Evolutionary conservation across 2,329 filamentous ascomycete genomes (phyloP).

Genomic region (Dothideomycetes sp.): DNA sequence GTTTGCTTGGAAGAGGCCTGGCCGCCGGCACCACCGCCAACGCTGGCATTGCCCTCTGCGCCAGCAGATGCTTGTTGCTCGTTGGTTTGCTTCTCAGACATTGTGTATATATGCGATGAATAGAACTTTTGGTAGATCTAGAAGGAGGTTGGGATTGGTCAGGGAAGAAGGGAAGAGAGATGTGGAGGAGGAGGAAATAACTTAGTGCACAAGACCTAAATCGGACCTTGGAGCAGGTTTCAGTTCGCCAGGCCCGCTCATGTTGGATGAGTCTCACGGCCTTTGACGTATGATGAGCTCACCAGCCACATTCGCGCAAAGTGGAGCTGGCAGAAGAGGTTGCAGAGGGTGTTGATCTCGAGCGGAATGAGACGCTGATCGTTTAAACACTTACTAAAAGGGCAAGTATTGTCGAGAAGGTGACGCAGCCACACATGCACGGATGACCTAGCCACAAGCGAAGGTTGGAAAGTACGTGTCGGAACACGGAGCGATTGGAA

Average conservation of each 20-base stretch:
- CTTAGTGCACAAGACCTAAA: not conserved
- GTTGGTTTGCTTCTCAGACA: constrained; percentile 13
- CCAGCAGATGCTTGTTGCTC: constrained; percentile 10
- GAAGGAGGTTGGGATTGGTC: not conserved
- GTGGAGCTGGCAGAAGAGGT: constrained; percentile 5
- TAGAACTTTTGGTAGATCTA: constrained; percentile 12
- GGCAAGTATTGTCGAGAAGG: no score
- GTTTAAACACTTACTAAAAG: no score
- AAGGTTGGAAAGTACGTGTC: no score
- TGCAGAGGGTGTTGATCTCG: constrained; percentile 7
- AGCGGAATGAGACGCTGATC: constrained; percentile 1
- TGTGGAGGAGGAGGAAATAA: constrained; percentile 1
- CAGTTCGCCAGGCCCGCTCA: constrained; percentile 6
- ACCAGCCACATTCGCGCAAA: constrained; percentile 8
- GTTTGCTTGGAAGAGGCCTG: constrained; percentile 8
- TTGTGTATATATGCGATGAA: constrained; percentile 7
- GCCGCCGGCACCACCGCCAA: constrained; percentile 8
- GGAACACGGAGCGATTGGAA: no score
- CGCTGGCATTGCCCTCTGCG: constrained; percentile 9
- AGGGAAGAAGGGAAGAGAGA: constrained; percentile 1
- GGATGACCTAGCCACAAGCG: no score
- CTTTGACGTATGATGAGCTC: constrained; percentile 9
- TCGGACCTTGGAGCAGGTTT: constrained; percentile 7
- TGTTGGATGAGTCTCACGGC: constrained; percentile 1
- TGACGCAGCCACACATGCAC: no score